Conservation (phyloP, 164 flowering plant species). For the Tinospora cordifolia region DNA sequence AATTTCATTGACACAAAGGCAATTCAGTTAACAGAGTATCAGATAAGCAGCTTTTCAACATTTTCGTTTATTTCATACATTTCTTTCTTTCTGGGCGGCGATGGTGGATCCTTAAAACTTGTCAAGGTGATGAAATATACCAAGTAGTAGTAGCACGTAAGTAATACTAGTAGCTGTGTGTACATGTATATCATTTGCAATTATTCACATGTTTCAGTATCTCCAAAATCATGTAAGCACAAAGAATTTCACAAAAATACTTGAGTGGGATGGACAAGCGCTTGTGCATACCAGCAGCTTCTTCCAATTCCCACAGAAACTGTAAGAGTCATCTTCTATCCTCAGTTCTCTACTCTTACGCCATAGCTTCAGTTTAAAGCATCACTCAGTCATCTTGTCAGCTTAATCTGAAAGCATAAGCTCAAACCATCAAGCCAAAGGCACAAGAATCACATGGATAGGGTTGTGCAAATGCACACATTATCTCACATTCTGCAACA, state of each 20-base stretch:
- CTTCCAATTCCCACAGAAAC: slow-evolving; percentile 8
- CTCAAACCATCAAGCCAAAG: slow-evolving; percentile 4
- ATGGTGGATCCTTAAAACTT: not conserved
- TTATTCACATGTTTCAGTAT: not conserved
- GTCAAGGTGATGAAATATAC: no score
- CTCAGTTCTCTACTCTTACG: slow-evolving; percentile 7
- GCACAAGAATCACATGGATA: not conserved
- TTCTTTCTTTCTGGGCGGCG: not conserved
- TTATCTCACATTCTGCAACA: not conserved
- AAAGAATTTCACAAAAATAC: slow-evolving; percentile 18
- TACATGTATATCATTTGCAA: no score
- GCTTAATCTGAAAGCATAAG: slow-evolving; percentile 26
- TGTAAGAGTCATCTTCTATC: not conserved
- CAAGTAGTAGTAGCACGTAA: not conserved
- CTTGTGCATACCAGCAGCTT: slow-evolving; percentile 12
- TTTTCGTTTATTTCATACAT: slow-evolving; percentile 12
- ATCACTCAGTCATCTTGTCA: slow-evolving; percentile 25
- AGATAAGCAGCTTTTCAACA: not conserved
- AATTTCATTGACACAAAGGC: not conserved
- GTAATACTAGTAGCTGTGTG: not conserved
- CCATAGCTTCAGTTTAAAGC: slow-evolving; percentile 2
- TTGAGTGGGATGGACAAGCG: slow-evolving; percentile 12
- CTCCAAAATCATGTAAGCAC: not conserved
- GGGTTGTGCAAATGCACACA: not conserved
- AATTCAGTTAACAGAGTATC: not conserved